Conservation (phyloP, 164 flowering plant species). For the Santalum album region DNA sequence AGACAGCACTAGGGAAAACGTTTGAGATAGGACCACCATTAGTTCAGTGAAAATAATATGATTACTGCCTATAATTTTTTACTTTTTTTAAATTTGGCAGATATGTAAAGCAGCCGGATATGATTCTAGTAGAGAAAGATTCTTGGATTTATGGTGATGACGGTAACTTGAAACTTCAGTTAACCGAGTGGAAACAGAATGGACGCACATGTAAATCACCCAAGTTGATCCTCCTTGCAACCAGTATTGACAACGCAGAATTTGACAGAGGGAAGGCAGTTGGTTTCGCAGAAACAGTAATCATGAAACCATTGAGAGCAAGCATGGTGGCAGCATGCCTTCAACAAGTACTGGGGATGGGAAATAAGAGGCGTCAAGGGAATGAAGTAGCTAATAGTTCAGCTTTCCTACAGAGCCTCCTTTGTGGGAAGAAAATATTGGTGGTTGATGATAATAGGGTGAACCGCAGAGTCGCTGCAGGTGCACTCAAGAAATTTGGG, state of each 20-base stretch:
- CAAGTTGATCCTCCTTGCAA: slow-evolving; percentile 71
- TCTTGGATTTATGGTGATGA: slow-evolving; percentile 50
- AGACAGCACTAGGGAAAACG: too few relatives aligned
- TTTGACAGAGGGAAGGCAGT: slow-evolving; percentile 54
- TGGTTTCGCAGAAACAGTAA: slow-evolving; percentile 69
- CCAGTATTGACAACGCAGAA: slow-evolving; percentile 43
- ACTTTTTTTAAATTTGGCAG: slow-evolving; percentile 22
- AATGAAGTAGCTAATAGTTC: slow-evolving; percentile 36
- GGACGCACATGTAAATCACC: slow-evolving; percentile 29
- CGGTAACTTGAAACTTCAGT: slow-evolving; percentile 10
- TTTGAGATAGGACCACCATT: too few relatives aligned
- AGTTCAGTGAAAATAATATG: too few relatives aligned
- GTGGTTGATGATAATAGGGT: slow-evolving; percentile 90
- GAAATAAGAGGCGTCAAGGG: slow-evolving; percentile 40
- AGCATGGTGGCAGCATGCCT: slow-evolving; percentile 85
- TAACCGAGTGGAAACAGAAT: slow-evolving; percentile 33
- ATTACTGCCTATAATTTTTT: not conserved
- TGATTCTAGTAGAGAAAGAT: slow-evolving; percentile 83
- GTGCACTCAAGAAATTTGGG: slow-evolving; percentile 84
- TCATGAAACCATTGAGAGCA: slow-evolving; percentile 83
- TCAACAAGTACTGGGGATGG: slow-evolving; percentile 63
- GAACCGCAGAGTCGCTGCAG: slow-evolving; percentile 86
- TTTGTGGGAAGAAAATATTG: slow-evolving; percentile 70
- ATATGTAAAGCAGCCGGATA: slow-evolving; percentile 35
- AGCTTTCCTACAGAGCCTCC: slow-evolving; percentile 37